Conservation (phyloP, 306 rosid species). For the Delonix regia region DNA sequence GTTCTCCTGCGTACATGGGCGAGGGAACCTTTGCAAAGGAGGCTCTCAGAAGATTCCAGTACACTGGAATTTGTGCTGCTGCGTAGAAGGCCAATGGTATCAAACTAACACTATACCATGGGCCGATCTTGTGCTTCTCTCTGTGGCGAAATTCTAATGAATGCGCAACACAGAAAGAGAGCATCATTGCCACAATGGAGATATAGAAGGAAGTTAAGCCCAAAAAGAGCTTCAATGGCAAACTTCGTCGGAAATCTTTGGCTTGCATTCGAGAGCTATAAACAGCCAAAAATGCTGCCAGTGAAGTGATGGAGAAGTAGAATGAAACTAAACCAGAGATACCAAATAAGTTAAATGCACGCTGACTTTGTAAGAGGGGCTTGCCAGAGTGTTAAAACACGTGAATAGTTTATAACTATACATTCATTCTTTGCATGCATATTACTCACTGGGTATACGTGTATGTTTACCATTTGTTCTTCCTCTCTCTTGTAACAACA, state of each 20-base stretch:
- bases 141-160: not conserved
- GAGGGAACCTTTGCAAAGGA: conserved; percentile 10
- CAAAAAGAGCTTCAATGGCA: conserved; percentile 11
- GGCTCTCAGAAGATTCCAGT: conserved; percentile 46
- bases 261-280: conserved; percentile 26
- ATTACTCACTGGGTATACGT: too few relatives aligned
- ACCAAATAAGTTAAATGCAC: not conserved
- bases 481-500: too few relatives aligned
- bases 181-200: conserved; percentile 36
- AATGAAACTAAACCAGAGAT: not conserved
- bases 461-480: too few relatives aligned
- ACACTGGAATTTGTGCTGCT: conserved; percentile 40
- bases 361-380: not conserved
- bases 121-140: not conserved
- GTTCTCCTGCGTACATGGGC: too few relatives aligned
- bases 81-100: conserved; percentile 42
- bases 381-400: too few relatives aligned
- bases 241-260: not conserved
- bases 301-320: not conserved
- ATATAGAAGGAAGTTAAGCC: conserved; percentile 20
- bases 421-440: too few relatives aligned
- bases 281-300: not conserved
- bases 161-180: conserved; percentile 49
- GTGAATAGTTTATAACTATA: too few relatives aligned
- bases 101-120: conserved; percentile 11